phyloP scores from a whole-genome alignment of 2,329 filamentous ascomycete genomes.

The Aspergillus luchuensis region DNA sequence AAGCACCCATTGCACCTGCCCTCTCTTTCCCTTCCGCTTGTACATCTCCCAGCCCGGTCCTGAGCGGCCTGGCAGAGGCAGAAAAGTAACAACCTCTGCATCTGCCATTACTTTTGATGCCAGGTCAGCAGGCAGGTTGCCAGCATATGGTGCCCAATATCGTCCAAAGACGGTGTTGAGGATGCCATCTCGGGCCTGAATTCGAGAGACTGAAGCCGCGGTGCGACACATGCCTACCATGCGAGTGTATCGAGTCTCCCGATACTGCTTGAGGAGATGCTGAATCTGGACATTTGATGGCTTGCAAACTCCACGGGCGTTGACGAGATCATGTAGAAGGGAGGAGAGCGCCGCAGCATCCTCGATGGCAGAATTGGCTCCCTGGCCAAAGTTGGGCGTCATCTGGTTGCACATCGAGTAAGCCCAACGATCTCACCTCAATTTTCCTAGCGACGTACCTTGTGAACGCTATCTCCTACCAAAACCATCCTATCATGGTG shows the following conservation, averaged over 20 bases:
- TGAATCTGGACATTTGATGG: conserved; percentile 8
- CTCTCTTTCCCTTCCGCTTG: background rate
- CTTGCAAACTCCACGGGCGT: background rate
- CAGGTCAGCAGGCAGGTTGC: conserved; percentile 18
- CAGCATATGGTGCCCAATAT: conserved; percentile 21
- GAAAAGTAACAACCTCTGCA: conserved; percentile 14
- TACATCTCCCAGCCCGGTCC: conserved; percentile 19
- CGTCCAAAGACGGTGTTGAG: conserved; percentile 21
- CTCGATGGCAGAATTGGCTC: conserved; percentile 48
- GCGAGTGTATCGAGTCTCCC: conserved; percentile 16
- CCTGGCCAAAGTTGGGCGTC: conserved; percentile 42
- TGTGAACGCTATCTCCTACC: conserved; percentile 33
- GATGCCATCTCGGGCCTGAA: conserved; percentile 25
- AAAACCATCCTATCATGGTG: conserved; percentile 25
- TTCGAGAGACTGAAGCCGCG: conserved; percentile 17
- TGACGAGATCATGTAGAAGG: conserved; percentile 23
- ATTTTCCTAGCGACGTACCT: conserved; percentile 16
- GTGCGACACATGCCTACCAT: conserved; percentile 18
- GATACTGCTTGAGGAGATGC: conserved; percentile 14
- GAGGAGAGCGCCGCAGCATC: conserved; percentile 41
- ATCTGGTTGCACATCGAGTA: conserved; percentile 23
- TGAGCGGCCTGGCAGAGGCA: conserved; percentile 16
- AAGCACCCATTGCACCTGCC: background rate
- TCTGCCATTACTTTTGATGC: conserved; percentile 22
- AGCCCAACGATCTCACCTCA: background rate